Evolutionary conservation across 2,329 filamentous ascomycete genomes (phyloP).

Genomic region (Xylariaceae sp.): DNA sequence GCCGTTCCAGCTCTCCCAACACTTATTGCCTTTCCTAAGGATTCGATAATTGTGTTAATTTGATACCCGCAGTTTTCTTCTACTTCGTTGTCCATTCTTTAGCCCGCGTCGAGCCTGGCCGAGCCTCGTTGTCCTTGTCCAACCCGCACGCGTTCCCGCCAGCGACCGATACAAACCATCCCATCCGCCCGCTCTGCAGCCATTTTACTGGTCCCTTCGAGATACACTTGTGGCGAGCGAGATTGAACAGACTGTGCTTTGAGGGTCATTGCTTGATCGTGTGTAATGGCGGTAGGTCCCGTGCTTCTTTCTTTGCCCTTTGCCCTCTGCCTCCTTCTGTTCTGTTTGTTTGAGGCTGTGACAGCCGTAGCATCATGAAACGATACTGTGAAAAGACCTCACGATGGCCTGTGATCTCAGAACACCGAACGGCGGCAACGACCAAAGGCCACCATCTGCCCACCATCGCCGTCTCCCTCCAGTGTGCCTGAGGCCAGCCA

Average conservation of each 20-base stretch:
- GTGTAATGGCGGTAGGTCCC: slow-evolving; percentile 21
- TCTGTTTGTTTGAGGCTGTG: background rate
- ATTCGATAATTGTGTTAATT: slow-evolving; percentile 21
- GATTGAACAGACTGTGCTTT: slow-evolving; percentile 8
- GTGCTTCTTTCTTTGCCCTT: background rate
- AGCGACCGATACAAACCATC: background rate
- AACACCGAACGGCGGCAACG: background rate
- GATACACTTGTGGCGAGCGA: slow-evolving; percentile 7
- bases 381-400: background rate
- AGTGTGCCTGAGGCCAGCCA: too few relatives aligned
- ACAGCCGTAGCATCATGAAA: background rate
- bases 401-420: background rate
- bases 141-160: slow-evolving; percentile 11
- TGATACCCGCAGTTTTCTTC: slow-evolving; percentile 18
- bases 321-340: background rate
- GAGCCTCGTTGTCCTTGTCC: slow-evolving; percentile 21
- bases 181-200: background rate
- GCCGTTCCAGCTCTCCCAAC: background rate
- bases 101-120: slow-evolving; percentile 8
- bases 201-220: background rate
- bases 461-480: background rate
- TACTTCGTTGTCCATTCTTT: slow-evolving; percentile 9
- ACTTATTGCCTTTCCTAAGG: slow-evolving; percentile 12
- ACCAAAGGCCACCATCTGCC: background rate
- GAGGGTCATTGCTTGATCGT: slow-evolving; percentile 17